Conservation (phyloP, 352 stramenopile species). For the Pythium myriotylum region DNA sequence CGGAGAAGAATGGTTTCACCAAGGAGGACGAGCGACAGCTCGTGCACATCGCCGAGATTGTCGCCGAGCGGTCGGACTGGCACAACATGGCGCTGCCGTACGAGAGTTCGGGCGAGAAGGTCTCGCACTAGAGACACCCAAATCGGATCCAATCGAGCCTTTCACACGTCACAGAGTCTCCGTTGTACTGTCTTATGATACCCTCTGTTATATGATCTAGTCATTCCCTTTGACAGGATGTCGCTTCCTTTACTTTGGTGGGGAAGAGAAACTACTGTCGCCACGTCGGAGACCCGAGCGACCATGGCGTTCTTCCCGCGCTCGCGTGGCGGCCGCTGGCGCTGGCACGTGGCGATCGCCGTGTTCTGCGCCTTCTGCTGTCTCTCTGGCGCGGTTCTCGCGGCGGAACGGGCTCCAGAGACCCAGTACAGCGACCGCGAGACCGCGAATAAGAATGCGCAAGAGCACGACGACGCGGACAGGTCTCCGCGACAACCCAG, state of each 20-base stretch:
- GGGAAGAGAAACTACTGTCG: slow-evolving; percentile 9
- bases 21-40: slow-evolving; percentile 72
- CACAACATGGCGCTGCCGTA: slow-evolving; percentile 59
- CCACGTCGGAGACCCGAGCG: background rate
- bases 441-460: background rate
- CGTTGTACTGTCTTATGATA: background rate
- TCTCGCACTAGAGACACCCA: slow-evolving; percentile 6
- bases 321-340: background rate
- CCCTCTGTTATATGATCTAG: slow-evolving; percentile 1
- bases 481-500: background rate
- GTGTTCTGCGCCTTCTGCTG: background rate
- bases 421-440: slow-evolving; percentile 14
- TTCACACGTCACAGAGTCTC: background rate
- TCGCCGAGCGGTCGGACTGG: slow-evolving; percentile 69
- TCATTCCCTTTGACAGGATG: background rate
- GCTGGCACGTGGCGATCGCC: background rate
- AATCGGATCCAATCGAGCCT: too few relatives aligned
- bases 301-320: slow-evolving; percentile 5
- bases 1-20: slow-evolving; percentile 69
- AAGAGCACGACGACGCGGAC: background rate
- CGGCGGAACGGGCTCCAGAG: slow-evolving; percentile 8
- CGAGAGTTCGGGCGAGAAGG: slow-evolving; percentile 9
- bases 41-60: slow-evolving; percentile 52
- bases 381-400: background rate
- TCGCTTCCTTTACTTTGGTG: background rate